phyloP scores from a whole-genome alignment of 2,329 filamentous ascomycete species.

The Colletotrichum karsti region DNA sequence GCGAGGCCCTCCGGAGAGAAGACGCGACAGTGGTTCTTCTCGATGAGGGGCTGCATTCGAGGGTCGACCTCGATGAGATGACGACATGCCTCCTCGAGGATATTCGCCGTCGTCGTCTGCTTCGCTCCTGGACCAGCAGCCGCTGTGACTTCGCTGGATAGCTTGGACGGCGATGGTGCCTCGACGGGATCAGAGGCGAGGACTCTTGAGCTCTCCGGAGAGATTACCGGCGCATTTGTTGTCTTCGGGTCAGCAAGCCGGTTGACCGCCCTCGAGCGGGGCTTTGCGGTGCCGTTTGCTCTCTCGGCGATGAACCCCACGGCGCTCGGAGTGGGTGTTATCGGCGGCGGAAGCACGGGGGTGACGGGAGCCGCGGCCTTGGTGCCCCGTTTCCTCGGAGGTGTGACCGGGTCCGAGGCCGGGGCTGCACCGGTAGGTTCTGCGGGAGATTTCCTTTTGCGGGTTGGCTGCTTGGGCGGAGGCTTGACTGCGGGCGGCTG shows the following conservation, averaged over 20 bases:
- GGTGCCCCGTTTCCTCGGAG: conserved; percentile 41
- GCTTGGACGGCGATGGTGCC: conserved; percentile 56
- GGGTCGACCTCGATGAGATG: conserved; percentile 79
- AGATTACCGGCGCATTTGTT: conserved; percentile 77
- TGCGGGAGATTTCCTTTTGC: conserved; percentile 44
- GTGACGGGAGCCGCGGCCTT: conserved; percentile 13
- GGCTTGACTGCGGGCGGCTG: conserved; percentile 32
- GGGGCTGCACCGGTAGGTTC: conserved; percentile 24
- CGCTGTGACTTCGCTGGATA: neutral
- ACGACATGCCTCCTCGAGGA: conserved; percentile 79
- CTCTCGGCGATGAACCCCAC: conserved; percentile 48
- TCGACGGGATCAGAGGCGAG: conserved; percentile 60
- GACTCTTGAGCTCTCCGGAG: conserved; percentile 73
- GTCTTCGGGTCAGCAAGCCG: conserved; percentile 70
- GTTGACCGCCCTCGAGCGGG: conserved; percentile 50
- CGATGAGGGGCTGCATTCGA: conserved; percentile 76
- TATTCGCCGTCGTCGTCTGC: conserved; percentile 71
- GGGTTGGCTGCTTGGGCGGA: conserved; percentile 28
- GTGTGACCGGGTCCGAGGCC: conserved; percentile 37
- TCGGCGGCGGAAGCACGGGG: conserved; percentile 43
- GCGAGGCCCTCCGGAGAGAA: conserved; percentile 86
- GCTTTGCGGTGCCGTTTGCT: conserved; percentile 36
- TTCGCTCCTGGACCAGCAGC: conserved; percentile 37
- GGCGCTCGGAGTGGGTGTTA: conserved; percentile 57
- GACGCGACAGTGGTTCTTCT: conserved; percentile 77